Base-by-base conservation (phyloP, 208 protist genomes). In the Tritrichomonas foetus region DNA sequence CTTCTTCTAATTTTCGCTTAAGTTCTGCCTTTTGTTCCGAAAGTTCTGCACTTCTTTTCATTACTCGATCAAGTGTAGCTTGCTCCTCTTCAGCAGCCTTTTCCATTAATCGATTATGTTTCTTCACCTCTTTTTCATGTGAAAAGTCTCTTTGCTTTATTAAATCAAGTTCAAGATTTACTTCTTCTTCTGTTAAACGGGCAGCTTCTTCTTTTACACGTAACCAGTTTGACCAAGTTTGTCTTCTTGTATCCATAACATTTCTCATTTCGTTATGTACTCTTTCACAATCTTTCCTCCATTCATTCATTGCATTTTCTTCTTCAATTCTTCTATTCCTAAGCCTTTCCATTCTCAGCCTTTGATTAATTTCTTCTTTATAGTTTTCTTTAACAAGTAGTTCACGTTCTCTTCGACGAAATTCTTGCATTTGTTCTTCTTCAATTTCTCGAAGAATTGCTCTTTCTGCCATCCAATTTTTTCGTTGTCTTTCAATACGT, bases 401-500 rank as follows among this genome's bases (percentile, higher is more conserved):
- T 57, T 89, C 78, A 33, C 27, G 33, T 47, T 89, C 78, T 25
- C 47, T 0, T 89, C 78, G 27, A 20, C 41, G 53, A 36, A 89
- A 89, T 57, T 89, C 78, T 3, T 14, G 27, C 47, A 89, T 89
- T 89, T 89, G 78, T 89, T 89, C 78, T 89, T 53, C 47, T 89
- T 89, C 78, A 20, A 89, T 89, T 61, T 89, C 78, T 39, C 47
- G 25, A 16, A 89, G 30, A 5, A 89, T 20, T 16, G 47, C 20
- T 89, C 78, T 53, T 57, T 89, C 47, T 39, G 41, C 47, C 47
- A 89, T 61, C 78, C 78, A 89, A 49, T 89, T 89, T 16, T 33
- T 53, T 39, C 78, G 25, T 57, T 36, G 25, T 27, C 47, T 89
- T 89, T 89, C 78, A 16, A 89, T 89, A n/a, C 25, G 47, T 14